phyloP scores from a whole-genome alignment of 371 early-diverging fungal genomes.

The Mortierella sp. region DNA sequence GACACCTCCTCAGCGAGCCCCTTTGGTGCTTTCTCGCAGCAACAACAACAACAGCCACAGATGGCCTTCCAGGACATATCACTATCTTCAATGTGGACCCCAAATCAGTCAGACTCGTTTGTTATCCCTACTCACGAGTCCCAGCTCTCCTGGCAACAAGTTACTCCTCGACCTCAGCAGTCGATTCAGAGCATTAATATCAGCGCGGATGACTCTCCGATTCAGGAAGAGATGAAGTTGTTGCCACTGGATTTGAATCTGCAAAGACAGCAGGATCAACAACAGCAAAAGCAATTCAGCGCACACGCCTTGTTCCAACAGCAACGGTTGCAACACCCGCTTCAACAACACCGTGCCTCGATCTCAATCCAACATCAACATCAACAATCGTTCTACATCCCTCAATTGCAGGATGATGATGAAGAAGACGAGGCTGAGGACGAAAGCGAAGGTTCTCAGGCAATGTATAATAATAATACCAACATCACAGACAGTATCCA shows the following conservation, averaged over 20 bases:
- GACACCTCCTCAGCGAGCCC: slow-evolving; percentile 1
- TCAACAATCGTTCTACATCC: slow-evolving; percentile 49
- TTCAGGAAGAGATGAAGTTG: slow-evolving; percentile 9
- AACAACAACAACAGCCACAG: slow-evolving; percentile 12
- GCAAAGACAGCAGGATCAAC: neutral
- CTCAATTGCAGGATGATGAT: slow-evolving; percentile 49
- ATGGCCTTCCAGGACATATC: slow-evolving; percentile 14
- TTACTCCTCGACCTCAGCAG: slow-evolving; percentile 14
- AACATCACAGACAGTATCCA: neutral
- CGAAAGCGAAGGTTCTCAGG: slow-evolving; percentile 1
- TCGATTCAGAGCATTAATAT: slow-evolving; percentile 39
- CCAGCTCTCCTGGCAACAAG: slow-evolving; percentile 14
- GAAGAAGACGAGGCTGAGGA: slow-evolving; percentile 13
- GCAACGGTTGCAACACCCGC: slow-evolving; percentile 29
- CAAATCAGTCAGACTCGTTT: slow-evolving; percentile 30
- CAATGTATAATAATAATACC: slow-evolving; percentile 8
- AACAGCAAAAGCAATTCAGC: slow-evolving; percentile 27
- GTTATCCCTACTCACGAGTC: slow-evolving; percentile 12
- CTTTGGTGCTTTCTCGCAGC: slow-evolving; percentile 10
- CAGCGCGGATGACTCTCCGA: slow-evolving; percentile 31
- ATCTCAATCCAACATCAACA: slow-evolving; percentile 42
- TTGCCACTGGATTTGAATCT: slow-evolving; percentile 2
- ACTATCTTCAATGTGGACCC: slow-evolving; percentile 29
- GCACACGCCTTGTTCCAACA: slow-evolving; percentile 43
- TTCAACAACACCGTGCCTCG: slow-evolving; percentile 31